A percentile compares a stretch with the other conserved stretches of the same genome.
Conservation (phyloP, 805 yeast genomes). For the Yarrowia sp. region DNA sequence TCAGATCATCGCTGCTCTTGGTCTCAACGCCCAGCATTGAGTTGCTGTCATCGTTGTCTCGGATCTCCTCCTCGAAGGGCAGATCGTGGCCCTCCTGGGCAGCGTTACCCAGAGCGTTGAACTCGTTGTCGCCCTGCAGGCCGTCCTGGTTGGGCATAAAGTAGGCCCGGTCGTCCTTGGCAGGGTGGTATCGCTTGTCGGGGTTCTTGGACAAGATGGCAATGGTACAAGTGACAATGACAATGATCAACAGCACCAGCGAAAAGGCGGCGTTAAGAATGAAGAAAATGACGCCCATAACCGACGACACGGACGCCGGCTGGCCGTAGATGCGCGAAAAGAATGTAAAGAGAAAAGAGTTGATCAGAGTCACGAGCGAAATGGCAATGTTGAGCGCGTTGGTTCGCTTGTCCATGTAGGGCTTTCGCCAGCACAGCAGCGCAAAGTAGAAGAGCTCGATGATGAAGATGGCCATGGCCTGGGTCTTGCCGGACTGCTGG, state of each 20-base stretch:
- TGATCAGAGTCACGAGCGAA: conserved; percentile 77
- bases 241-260: conserved; percentile 77
- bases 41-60: conserved; percentile 21
- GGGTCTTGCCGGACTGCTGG: conserved; percentile 81
- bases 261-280: conserved; percentile 90
- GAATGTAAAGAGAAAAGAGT: conserved; percentile 85
- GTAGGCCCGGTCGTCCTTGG: conserved; percentile 94
- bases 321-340: conserved; percentile 83
- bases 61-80: conserved; percentile 28
- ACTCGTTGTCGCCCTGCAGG: conserved; percentile 58
- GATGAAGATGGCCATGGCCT: conserved; percentile 76
- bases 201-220: conserved; percentile 91
- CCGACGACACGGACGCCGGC: conserved; percentile 87
- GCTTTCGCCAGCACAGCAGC: conserved; percentile 72
- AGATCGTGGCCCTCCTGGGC: conserved; percentile 37
- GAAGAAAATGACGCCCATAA: conserved; percentile 90
- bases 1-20: conserved; percentile 26
- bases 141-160: conserved; percentile 60
- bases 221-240: conserved; percentile 84
- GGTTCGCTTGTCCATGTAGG: conserved; percentile 93
- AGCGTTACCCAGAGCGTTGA: conserved; percentile 71
- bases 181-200: conserved; percentile 92
- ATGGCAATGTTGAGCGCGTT: conserved; percentile 89
- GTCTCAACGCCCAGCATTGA: conserved; percentile 36
- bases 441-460: conserved; percentile 76